A percentile compares a stretch with the other conserved stretches of the same genome.
phyloP scores from a whole-genome alignment of 257 asterid genomes.

The Hygrophila difformis region DNA sequence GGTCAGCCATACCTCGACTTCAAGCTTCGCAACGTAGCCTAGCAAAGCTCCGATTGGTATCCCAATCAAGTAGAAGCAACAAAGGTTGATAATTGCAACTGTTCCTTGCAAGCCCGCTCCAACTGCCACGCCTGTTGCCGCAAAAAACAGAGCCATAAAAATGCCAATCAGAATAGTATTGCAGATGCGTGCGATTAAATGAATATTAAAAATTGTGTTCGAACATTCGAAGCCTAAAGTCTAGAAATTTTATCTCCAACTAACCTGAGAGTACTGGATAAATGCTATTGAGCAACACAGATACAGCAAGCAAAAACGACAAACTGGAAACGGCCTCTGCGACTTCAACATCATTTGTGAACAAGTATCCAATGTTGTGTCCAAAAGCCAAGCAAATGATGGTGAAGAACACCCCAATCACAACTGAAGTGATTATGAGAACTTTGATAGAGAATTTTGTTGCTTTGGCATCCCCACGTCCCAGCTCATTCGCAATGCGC shows the following conservation, averaged over 20 bases:
- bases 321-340: slow-evolving; percentile 56
- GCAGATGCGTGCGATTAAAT: too few relatives aligned
- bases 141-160: not conserved
- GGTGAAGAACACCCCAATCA: slow-evolving; percentile 48
- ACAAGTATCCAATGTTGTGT: slow-evolving; percentile 51
- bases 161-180: too few relatives aligned
- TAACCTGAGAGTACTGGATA: slow-evolving; percentile 83
- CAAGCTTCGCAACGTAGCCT: slow-evolving; percentile 37
- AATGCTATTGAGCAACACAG: slow-evolving; percentile 75
- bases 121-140: slow-evolving; percentile 47
- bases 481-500: slow-evolving; percentile 89
- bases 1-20: slow-evolving; percentile 33
- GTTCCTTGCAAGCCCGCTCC: slow-evolving; percentile 58
- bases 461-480: slow-evolving; percentile 85
- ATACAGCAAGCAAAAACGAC: slow-evolving; percentile 63
- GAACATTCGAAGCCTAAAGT: too few relatives aligned
- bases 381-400: slow-evolving; percentile 59
- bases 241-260: not conserved
- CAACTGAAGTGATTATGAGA: slow-evolving; percentile 36
- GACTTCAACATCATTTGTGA: slow-evolving; percentile 52
- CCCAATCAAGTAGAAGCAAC: slow-evolving; percentile 51
- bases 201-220: too few relatives aligned
- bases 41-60: slow-evolving; percentile 46
- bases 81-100: slow-evolving; percentile 44
- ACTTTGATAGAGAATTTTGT: slow-evolving; percentile 63